A percentile compares a stretch with the other conserved stretches of the same genome.
These are phyloP conservation scores for Ophiostoma piceae DNA, from an alignment of 2,329 filamentous ascomycete species.

Conservation along the genomic window DNA sequence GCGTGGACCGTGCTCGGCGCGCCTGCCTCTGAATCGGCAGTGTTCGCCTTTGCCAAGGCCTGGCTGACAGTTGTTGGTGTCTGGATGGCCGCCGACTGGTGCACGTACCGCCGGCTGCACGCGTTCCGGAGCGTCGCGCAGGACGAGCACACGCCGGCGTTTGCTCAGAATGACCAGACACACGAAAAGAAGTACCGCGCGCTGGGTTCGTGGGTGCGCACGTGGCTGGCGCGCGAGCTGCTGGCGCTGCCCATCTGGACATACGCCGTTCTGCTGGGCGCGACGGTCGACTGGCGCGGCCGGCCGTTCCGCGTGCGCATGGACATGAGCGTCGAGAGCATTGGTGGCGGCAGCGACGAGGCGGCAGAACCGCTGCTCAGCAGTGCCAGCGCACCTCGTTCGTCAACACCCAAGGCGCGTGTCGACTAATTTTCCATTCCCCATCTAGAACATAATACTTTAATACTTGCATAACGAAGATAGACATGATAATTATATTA, in stretches of 20 bases:
- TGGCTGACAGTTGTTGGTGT: slow-evolving; percentile 61
- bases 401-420: slow-evolving; percentile 1
- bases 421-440: background rate
- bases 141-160: slow-evolving; percentile 63
- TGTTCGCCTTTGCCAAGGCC: slow-evolving; percentile 57
- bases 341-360: background rate
- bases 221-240: slow-evolving; percentile 79
- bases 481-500: too few relatives aligned
- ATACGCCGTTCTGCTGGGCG: slow-evolving; percentile 83
- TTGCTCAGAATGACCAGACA: slow-evolving; percentile 47
- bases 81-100: slow-evolving; percentile 75
- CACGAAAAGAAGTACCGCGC: slow-evolving; percentile 25
- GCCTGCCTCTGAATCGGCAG: slow-evolving; percentile 34
- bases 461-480: too few relatives aligned
- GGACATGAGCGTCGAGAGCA: slow-evolving; percentile 67
- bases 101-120: slow-evolving; percentile 68
- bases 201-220: slow-evolving; percentile 62
- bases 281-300: slow-evolving; percentile 82
- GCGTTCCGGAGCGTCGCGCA: slow-evolving; percentile 64
- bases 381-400: background rate
- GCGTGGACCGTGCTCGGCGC: slow-evolving; percentile 46
- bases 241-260: slow-evolving; percentile 86
- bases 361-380: background rate
- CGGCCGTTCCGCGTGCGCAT: slow-evolving; percentile 73
- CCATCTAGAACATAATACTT: too few relatives aligned